Evolutionary conservation across 1,284 basidiomycete species (phyloP).

Genomic region (Wolfiporia cocos): DNA sequence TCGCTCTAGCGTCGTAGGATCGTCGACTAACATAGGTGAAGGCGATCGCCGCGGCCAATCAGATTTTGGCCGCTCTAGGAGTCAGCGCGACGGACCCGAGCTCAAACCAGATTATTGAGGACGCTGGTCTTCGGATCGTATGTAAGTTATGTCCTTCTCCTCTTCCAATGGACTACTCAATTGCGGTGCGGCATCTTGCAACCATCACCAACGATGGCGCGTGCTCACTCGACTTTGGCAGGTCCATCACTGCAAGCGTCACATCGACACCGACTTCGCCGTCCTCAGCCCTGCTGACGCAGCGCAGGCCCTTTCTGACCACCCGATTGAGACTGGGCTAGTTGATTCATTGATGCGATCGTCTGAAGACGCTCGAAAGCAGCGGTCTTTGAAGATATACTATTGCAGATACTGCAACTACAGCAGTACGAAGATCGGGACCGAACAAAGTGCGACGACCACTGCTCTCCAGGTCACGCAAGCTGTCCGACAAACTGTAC

Average conservation of each 20-base stretch:
- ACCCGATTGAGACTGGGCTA: constrained; percentile 28
- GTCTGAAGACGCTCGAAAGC: constrained; percentile 15
- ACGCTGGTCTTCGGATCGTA: constrained; percentile 29
- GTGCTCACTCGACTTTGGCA: constrained; percentile 19
- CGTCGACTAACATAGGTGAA: neutral
- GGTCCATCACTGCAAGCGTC: constrained; percentile 59
- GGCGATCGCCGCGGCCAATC: neutral
- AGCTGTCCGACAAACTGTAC: too few species aligned
- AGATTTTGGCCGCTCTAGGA: neutral
- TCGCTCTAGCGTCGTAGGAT: neutral
- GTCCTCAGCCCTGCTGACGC: too few species aligned
- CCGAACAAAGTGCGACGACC: too few species aligned
- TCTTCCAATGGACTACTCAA: constrained; percentile 44
- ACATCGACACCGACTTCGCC: constrained; percentile 43
- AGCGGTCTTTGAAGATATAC: constrained; percentile 33
- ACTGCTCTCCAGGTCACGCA: too few species aligned
- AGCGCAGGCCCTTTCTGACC: constrained; percentile 8
- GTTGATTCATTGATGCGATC: constrained; percentile 24
- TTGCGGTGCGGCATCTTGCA: constrained; percentile 35
- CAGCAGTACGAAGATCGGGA: neutral
- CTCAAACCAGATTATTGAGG: constrained; percentile 11
- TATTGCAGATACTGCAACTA: constrained; percentile 51
- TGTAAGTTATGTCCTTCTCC: constrained; percentile 48
- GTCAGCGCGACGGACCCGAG: constrained; percentile 9
- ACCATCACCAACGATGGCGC: too few species aligned